A percentile compares a stretch with the other conserved stretches of the same genome.
phyloP scores from a whole-genome alignment of 768 basidiomycete species.

The Termitomyces heimii region DNA sequence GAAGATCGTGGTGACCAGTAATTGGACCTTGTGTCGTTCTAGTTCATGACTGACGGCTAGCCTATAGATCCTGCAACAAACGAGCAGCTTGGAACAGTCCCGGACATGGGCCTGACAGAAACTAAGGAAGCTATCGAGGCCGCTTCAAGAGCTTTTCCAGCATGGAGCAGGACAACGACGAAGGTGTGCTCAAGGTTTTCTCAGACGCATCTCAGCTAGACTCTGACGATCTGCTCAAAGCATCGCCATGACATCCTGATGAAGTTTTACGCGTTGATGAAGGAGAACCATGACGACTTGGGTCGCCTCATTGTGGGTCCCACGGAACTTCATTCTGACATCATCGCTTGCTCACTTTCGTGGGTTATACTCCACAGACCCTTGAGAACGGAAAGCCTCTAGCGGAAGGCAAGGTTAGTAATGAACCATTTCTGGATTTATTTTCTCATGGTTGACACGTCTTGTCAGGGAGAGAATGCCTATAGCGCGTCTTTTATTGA shows the following conservation, averaged over 20 bases:
- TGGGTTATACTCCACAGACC: slow-evolving; percentile 46
- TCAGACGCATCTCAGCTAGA: neutral
- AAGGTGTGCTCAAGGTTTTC: slow-evolving; percentile 46
- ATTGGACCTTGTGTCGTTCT: slow-evolving; percentile 18
- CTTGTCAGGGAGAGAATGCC: slow-evolving; percentile 66
- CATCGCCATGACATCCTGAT: slow-evolving; percentile 78
- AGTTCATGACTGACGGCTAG: neutral
- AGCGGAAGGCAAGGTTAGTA: slow-evolving; percentile 65
- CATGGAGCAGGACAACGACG: slow-evolving; percentile 84
- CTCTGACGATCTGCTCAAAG: slow-evolving; percentile 26
- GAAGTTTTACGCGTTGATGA: slow-evolving; percentile 76
- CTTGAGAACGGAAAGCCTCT: slow-evolving; percentile 95
- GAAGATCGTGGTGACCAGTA: slow-evolving; percentile 74
- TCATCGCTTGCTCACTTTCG: slow-evolving; percentile 8
- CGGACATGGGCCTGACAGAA: slow-evolving; percentile 85
- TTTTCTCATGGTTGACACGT: slow-evolving; percentile 1
- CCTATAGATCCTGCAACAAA: slow-evolving; percentile 80
- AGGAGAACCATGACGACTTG: slow-evolving; percentile 82
- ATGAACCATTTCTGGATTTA: neutral
- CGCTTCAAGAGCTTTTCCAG: slow-evolving; percentile 73
- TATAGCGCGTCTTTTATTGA: slow-evolving; percentile 87
- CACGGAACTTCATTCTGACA: slow-evolving; percentile 17
- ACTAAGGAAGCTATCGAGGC: slow-evolving; percentile 81
- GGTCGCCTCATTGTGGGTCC: slow-evolving; percentile 73
- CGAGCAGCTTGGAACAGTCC: slow-evolving; percentile 76